phyloP scores from a whole-genome alignment of 2,329 filamentous ascomycete species.

The Sarocladiaceae sp. region DNA sequence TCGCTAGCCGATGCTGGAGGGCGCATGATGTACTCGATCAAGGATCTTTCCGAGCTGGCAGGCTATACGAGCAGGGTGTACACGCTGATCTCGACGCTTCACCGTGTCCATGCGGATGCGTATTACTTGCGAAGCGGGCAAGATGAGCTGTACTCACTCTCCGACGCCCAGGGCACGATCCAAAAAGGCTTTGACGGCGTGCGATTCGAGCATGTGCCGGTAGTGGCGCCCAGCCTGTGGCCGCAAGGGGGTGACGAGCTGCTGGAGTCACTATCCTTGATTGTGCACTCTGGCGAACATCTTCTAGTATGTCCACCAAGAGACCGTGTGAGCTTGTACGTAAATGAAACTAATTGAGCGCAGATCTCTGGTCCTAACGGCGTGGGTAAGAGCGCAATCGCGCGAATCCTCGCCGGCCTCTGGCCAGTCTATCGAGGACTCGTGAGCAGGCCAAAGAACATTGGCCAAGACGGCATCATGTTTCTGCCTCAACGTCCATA shows the following conservation, averaged over 20 bases:
- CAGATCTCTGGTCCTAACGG: slow-evolving; percentile 90
- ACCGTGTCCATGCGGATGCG: slow-evolving; percentile 84
- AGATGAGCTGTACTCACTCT: slow-evolving; percentile 79
- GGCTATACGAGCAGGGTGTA: slow-evolving; percentile 96
- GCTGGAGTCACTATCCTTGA: slow-evolving; percentile 79
- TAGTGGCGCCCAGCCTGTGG: slow-evolving; percentile 83
- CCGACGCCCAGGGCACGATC: slow-evolving; percentile 87
- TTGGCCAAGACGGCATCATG: slow-evolving; percentile 91
- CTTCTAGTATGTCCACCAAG: slow-evolving; percentile 61
- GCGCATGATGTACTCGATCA: slow-evolving; percentile 99
- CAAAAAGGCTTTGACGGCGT: slow-evolving; percentile 95
- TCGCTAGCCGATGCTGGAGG: slow-evolving; percentile 94
- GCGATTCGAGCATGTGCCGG: slow-evolving; percentile 83
- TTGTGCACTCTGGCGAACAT: slow-evolving; percentile 86
- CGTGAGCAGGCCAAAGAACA: slow-evolving; percentile 75
- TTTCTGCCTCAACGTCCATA: slow-evolving; percentile 94
- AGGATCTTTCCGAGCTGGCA: slow-evolving; percentile 90
- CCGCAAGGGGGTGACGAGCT: slow-evolving; percentile 89
- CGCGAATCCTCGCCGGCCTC: slow-evolving; percentile 80
- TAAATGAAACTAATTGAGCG: neutral
- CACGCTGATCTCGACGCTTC: slow-evolving; percentile 87
- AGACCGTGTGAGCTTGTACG: too few species aligned
- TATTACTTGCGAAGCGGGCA: slow-evolving; percentile 65
- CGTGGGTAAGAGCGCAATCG: slow-evolving; percentile 84
- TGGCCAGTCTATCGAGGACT: slow-evolving; percentile 96